Evolutionary conservation across 2,329 filamentous ascomycete genomes (phyloP).

Genomic region (Verticillium nonalfalfae): DNA sequence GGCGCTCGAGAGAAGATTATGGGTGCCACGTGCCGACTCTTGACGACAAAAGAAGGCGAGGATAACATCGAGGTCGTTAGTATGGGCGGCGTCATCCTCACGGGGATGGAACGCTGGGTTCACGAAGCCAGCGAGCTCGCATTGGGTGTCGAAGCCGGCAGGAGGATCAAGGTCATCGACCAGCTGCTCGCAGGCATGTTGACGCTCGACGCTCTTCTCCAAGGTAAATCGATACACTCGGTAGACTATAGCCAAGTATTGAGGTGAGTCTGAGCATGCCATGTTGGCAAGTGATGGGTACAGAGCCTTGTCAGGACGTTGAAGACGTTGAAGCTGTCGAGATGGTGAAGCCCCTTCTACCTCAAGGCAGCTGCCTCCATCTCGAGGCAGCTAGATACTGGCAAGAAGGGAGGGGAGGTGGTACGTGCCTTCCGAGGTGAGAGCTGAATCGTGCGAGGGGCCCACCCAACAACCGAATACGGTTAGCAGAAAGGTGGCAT

Average conservation of each 20-base stretch:
- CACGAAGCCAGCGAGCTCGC: slow-evolving; percentile 6
- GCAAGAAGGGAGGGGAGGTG: neutral
- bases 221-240: neutral
- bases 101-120: slow-evolving; percentile 9
- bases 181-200: slow-evolving; percentile 9
- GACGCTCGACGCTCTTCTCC: slow-evolving; percentile 6
- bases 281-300: neutral
- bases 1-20: slow-evolving; percentile 2
- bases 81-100: slow-evolving; percentile 10
- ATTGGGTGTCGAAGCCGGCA: neutral
- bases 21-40: neutral
- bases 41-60: neutral
- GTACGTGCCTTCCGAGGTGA: neutral
- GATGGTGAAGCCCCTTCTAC: no score
- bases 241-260: slow-evolving; percentile 7
- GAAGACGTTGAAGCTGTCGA: no score
- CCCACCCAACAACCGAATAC: neutral
- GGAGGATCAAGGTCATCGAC: slow-evolving; percentile 6
- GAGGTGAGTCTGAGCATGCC: neutral
- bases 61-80: slow-evolving; percentile 3
- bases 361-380: neutral
- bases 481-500: neutral
- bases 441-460: no score
- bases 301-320: neutral
- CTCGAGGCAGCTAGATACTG: no score